These are phyloP conservation scores for Chamaecrista fasciculata DNA, from an alignment of 306 rosid species.

Conservation along the genomic window DNA sequence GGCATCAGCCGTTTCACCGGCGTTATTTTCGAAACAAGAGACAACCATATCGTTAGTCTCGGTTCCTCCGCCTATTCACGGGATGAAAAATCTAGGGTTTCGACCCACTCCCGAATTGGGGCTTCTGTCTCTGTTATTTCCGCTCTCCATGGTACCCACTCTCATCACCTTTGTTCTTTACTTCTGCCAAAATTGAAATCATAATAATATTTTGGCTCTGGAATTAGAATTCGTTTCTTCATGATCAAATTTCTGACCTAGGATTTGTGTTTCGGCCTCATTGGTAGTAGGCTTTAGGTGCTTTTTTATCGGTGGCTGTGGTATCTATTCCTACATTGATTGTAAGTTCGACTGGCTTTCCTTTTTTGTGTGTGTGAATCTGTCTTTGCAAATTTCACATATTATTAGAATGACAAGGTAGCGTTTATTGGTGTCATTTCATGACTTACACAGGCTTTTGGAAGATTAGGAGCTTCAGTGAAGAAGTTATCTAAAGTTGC, in stretches of 20 bases:
- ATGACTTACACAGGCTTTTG: constrained; percentile 43
- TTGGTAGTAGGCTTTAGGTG: constrained; percentile 42
- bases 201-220: neutral
- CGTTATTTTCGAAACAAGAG: neutral
- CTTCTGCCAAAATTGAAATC: neutral
- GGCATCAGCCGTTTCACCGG: neutral
- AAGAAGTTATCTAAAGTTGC: constrained; percentile 45
- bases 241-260: constrained; percentile 6
- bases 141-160: constrained; percentile 35
- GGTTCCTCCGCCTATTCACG: constrained; percentile 24
- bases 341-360: constrained; percentile 27
- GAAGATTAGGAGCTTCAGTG: constrained; percentile 43
- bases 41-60: neutral
- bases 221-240: neutral
- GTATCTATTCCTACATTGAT: constrained; percentile 48
- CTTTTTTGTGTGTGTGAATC: neutral
- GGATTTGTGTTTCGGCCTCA: neutral
- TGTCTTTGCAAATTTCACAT: neutral
- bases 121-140: constrained; percentile 35
- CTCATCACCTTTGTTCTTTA: neutral
- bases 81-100: constrained; percentile 16
- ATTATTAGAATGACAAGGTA: neutral
- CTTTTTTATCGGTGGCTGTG: constrained; percentile 44
- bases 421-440: constrained; percentile 12
- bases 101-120: constrained; percentile 39